Evolutionary conservation across 306 rosid genomes (phyloP), one percentile per base, ranked within the genome.

Genomic region (Betula pendula): DNA sequence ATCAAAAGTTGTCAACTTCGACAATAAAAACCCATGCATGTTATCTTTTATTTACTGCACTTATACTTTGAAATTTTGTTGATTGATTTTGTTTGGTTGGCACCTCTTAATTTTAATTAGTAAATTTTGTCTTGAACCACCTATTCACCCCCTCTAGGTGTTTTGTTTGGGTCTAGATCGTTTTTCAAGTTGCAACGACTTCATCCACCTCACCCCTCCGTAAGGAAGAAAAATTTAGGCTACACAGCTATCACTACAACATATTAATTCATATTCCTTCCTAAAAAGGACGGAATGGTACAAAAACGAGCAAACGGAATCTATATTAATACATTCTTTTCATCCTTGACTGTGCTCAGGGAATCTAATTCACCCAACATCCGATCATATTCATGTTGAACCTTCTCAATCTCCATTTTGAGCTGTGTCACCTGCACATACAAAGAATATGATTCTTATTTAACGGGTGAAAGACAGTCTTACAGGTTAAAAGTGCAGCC

Each of bases 381-480:
- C 56, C 49, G 86, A 15, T 53, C 8, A 74, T 88, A 85, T 60
- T 88, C 84, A 0, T 6, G 50, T 15, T 74, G 69, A 31, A 87
- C 81, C 77, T 70, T 85, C 76, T 82, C 73, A 70, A 92, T 81
- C 78, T 86, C 71, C 75, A 63, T 88, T 84, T 79, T 82, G 73
- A 95, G 91, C 35, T 2, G 51, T 1, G 75, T 79, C 76, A 73
- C 97, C 99, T 95, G 91, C 66, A 81, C 49, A 71, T 75, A 60
- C 74, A 73, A 43, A n/a, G 31, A 69, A 8, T 67, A 44, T 5
- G 47, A 75, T 29, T 29, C 56, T 70, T 67, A 74, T 38, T 27
- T 68, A 80, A 68, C 59, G 27, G 66, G 65, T 27, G 25, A 25
- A n/a, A n/a, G 40, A 80, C 7, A 69, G 29, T 31, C 43, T 24